Percentiles rank a stretch among this genome's conserved stretches.
Conservation (phyloP, 2,329 filamentous ascomycete genomes). For the Aspergillus arachidicola region DNA sequence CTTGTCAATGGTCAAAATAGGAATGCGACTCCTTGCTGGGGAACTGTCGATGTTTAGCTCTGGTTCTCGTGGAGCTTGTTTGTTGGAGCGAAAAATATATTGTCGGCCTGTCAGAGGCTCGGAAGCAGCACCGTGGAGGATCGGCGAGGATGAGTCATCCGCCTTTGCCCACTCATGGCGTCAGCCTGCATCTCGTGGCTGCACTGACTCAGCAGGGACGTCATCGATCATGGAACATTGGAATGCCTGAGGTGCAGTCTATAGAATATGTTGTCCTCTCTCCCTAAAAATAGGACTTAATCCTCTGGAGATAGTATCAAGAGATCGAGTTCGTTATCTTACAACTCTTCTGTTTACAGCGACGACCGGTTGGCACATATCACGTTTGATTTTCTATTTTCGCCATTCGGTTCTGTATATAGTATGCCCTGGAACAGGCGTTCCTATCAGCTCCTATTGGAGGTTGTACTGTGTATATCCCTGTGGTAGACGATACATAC, state of each 20-base stretch:
- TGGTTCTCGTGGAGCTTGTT: background rate
- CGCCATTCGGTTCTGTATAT: background rate
- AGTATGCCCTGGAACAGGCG: background rate
- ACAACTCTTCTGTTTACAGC: too few species aligned
- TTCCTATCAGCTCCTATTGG: background rate
- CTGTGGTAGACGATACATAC: background rate
- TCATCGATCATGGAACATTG: background rate
- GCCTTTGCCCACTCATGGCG: constrained; percentile 21
- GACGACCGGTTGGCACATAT: background rate
- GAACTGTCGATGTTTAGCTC: background rate
- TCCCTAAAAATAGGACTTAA: too few species aligned
- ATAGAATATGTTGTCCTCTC: too few species aligned
- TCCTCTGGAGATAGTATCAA: too few species aligned
- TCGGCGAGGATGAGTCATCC: constrained; percentile 15
- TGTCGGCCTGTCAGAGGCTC: constrained; percentile 18
- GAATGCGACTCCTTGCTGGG: constrained; percentile 12
- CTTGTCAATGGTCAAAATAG: background rate
- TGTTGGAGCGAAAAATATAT: constrained; percentile 3
- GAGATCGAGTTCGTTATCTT: too few species aligned
- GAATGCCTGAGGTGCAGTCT: background rate
- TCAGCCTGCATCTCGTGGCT: constrained; percentile 16
- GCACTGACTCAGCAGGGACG: constrained; percentile 16
- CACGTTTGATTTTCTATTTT: background rate
- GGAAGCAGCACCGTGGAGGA: constrained; percentile 22
- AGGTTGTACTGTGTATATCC: background rate